A percentile compares a stretch with the other conserved stretches of the same genome.
Evolutionary conservation across 169 alveolate genomes (phyloP).

Genomic region (Plasmodium coatneyi): DNA sequence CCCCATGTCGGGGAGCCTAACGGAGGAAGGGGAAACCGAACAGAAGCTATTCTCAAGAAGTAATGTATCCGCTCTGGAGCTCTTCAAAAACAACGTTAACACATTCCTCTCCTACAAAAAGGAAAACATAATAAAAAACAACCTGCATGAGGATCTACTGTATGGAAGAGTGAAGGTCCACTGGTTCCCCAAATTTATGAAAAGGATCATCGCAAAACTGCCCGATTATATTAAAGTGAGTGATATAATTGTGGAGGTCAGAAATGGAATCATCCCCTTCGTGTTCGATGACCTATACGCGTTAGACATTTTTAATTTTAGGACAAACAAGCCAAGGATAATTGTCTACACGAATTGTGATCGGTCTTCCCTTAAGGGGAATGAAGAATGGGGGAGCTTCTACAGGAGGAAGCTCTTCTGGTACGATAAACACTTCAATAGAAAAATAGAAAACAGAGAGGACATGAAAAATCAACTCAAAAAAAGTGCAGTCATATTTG

Average conservation of each 20-base stretch:
- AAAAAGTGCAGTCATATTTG: slow-evolving; percentile 81
- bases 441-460: slow-evolving; percentile 75
- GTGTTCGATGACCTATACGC: slow-evolving; percentile 80
- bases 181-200: slow-evolving; percentile 84
- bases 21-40: slow-evolving; percentile 8
- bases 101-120: slow-evolving; percentile 23
- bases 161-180: slow-evolving; percentile 68
- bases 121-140: slow-evolving; percentile 60
- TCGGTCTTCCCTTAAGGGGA: slow-evolving; percentile 75
- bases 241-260: slow-evolving; percentile 83
- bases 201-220: slow-evolving; percentile 76
- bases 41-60: slow-evolving; percentile 12
- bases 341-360: slow-evolving; percentile 84
- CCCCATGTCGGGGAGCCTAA: neutral
- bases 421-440: slow-evolving; percentile 75
- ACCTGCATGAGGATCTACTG: slow-evolving; percentile 41
- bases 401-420: slow-evolving; percentile 78
- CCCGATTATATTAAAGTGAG: slow-evolving; percentile 78
- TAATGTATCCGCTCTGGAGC: slow-evolving; percentile 27
- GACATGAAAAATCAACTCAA: slow-evolving; percentile 59
- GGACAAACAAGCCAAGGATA: slow-evolving; percentile 81
- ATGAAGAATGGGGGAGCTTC: slow-evolving; percentile 84
- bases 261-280: slow-evolving; percentile 84
- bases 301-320: slow-evolving; percentile 78
- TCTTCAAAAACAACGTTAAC: slow-evolving; percentile 59